Percentiles rank a stretch among this genome's conserved stretches.
These are phyloP conservation scores for Trichoderma sp. DNA, from an alignment of 2,329 filamentous ascomycete genomes.

Conservation along the genomic window DNA sequence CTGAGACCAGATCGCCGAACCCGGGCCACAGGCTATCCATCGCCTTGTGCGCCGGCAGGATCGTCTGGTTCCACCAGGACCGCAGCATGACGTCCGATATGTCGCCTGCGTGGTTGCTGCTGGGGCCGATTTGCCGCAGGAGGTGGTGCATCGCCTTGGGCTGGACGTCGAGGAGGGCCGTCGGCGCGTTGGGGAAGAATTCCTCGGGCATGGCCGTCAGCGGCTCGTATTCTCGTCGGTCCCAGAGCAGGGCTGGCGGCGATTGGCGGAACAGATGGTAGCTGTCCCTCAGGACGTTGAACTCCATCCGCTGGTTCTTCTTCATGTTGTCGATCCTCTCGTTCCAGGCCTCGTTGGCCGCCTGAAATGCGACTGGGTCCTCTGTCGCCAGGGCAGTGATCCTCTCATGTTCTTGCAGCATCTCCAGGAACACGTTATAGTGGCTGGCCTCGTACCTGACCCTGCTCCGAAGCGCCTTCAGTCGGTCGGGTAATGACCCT, in stretches of 20 bases:
- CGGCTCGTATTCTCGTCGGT: slow-evolving; percentile 71
- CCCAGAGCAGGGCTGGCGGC: slow-evolving; percentile 64
- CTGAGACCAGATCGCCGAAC: slow-evolving; percentile 54
- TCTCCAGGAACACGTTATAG: slow-evolving; percentile 35
- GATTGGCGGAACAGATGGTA: slow-evolving; percentile 53
- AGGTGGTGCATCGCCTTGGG: slow-evolving; percentile 57
- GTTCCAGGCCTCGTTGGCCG: slow-evolving; percentile 42
- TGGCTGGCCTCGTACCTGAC: slow-evolving; percentile 34
- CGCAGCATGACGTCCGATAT: slow-evolving; percentile 54
- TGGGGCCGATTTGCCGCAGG: slow-evolving; percentile 50
- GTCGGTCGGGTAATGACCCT: slow-evolving; percentile 29
- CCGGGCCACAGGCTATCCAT: slow-evolving; percentile 62
- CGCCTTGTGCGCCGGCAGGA: slow-evolving; percentile 49
- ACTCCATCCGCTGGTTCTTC: slow-evolving; percentile 42
- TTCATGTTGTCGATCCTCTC: slow-evolving; percentile 39
- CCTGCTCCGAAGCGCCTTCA: slow-evolving; percentile 38
- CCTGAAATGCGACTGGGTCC: slow-evolving; percentile 35
- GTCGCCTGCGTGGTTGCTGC: slow-evolving; percentile 49
- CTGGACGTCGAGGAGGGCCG: slow-evolving; percentile 67
- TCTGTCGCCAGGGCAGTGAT: slow-evolving; percentile 32
- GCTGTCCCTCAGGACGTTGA: slow-evolving; percentile 54
- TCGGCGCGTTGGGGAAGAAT: slow-evolving; percentile 63
- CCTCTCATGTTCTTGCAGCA: slow-evolving; percentile 42
- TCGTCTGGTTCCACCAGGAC: slow-evolving; percentile 47
- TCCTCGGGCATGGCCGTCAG: slow-evolving; percentile 61